Conservation (phyloP, 805 yeast species). For the Ogataea angusta region DNA sequence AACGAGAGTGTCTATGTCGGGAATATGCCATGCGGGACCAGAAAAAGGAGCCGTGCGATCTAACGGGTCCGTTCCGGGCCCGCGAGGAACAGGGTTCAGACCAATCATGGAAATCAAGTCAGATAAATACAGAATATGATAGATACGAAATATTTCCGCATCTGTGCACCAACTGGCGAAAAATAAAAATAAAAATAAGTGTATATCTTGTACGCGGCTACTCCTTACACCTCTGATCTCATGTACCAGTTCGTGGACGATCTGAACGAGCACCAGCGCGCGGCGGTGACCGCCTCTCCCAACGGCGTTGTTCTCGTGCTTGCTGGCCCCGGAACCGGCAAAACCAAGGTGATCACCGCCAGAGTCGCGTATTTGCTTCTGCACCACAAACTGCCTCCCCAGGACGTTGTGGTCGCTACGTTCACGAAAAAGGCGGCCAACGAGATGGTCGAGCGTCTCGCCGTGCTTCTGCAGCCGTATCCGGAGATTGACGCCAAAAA, state of each 20-base stretch:
- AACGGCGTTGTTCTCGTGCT: slow-evolving; percentile 44
- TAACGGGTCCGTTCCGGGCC: background rate
- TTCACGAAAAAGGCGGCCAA: slow-evolving; percentile 91
- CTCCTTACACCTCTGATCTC: slow-evolving; percentile 3
- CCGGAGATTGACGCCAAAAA: slow-evolving; percentile 36
- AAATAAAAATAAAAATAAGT: background rate
- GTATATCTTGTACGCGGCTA: background rate
- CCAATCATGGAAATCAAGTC: background rate
- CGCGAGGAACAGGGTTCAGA: background rate
- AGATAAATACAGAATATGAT: background rate
- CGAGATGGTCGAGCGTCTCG: slow-evolving; percentile 72
- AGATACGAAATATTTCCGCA: background rate
- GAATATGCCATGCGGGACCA: background rate
- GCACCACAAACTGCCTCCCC: slow-evolving; percentile 51
- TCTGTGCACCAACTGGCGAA: background rate
- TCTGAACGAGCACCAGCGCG: slow-evolving; percentile 40
- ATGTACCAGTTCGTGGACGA: slow-evolving; percentile 11
- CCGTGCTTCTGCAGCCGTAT: slow-evolving; percentile 29
- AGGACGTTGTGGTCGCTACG: slow-evolving; percentile 75
- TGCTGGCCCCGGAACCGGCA: slow-evolving; percentile 68
- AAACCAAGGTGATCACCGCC: slow-evolving; percentile 78
- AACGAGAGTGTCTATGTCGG: background rate
- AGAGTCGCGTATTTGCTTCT: slow-evolving; percentile 70
- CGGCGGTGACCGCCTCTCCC: slow-evolving; percentile 43
- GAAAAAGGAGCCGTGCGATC: background rate